Conservation (phyloP, 2,329 filamentous ascomycete genomes). For the Coniochaeta sp. region DNA sequence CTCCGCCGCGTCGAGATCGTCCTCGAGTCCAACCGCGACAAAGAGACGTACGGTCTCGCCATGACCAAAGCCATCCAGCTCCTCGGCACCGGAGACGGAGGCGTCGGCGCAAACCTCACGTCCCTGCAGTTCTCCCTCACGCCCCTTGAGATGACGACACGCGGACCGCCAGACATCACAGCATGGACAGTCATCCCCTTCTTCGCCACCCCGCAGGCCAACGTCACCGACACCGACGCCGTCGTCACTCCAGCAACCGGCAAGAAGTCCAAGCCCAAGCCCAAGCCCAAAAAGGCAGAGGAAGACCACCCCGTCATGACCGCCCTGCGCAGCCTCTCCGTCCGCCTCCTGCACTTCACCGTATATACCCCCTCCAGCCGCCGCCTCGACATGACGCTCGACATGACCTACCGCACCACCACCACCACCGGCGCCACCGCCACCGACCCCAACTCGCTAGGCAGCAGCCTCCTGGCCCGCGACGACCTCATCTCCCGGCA, state of each 20-base stretch:
- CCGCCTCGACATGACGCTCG: not conserved
- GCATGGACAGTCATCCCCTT: not conserved
- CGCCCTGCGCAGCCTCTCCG: not conserved
- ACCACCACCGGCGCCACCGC: too few species aligned
- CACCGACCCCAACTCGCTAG: not conserved
- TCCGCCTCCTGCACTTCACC: not conserved
- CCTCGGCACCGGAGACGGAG: not conserved
- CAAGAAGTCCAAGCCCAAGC: not conserved
- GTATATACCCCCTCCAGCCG: not conserved
- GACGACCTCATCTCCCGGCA: conserved; percentile 12
- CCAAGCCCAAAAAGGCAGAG: not conserved
- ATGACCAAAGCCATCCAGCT: not conserved
- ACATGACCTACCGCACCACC: not conserved
- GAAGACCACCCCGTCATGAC: not conserved
- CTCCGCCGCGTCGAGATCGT: conserved; percentile 35
- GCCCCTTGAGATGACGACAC: not conserved
- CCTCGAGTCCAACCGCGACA: conserved; percentile 33
- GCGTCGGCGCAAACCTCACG: not conserved
- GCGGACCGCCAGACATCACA: not conserved
- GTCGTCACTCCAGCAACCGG: too few species aligned
- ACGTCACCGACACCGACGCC: not conserved
- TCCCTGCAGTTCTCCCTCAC: not conserved
- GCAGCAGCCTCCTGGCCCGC: conserved; percentile 7
- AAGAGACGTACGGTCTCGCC: conserved; percentile 9
- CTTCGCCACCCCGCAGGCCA: not conserved